Evolutionary conservation across 495 filamentous ascomycete genomes (phyloP), one percentile per base, ranked within the genome.

Genomic region (Diplogelasinospora grovesii): DNA sequence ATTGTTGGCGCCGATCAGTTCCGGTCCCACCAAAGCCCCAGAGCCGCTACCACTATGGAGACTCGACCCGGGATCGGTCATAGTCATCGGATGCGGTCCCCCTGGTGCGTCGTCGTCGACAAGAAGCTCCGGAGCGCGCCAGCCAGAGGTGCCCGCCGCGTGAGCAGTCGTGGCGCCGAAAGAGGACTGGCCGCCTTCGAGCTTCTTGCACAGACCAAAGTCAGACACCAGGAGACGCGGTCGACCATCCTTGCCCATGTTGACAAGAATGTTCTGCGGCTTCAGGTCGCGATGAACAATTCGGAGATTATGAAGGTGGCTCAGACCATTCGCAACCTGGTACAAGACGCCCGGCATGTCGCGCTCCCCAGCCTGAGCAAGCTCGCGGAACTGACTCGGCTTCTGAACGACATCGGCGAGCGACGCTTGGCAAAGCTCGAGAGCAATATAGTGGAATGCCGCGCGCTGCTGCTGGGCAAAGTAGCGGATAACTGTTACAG

Each of bases 201-300:
- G 66, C 54, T 95, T 96, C 72, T 97, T 97, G 63, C 92, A 97
- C 14, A 98, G 75, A 9, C 92, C 92, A 60, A 98, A 98, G 63
- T 97, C 92, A 1, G 93, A 96, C 23, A 98, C 94, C 8, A 97
- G 78, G 3, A 97, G 69, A 11, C 90, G 84, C 22, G 82, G 79
- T 29, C 62, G 69, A n/a, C 71, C 68, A 32, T 72, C 67, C 60
- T 78, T 64, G 64, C 70, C 65, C 60, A 75, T 69, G 27, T 71
- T 67, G 35, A 95, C 87, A 0, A 98, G 72, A 31, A 97, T 95
- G 50, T 98, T 98, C 52, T 97, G 92, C 1, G 92, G 92, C 57
- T 98, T 98, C 49, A 98, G 71, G 60, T 98, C 92, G 34, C 92
- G 85, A 59, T 98, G 92, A 9, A 98, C 93, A 50, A 98, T 95